Evolutionary conservation across 192 early-diverging fungal genomes (phyloP), one percentile per base, ranked within the genome.

Genomic region (Funneliformis geosporum): DNA sequence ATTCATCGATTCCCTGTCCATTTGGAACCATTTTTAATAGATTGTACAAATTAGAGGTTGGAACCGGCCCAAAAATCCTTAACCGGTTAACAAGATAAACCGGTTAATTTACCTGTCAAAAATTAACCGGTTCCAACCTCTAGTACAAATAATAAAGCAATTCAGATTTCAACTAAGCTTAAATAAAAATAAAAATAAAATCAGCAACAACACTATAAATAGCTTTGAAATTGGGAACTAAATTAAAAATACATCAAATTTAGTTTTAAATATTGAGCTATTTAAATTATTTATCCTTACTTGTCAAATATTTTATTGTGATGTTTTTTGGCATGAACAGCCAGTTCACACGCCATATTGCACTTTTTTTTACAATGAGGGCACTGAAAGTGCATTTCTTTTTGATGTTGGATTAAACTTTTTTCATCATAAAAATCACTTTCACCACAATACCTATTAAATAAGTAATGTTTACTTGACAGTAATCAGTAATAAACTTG

Each of bases 361-460:
- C 96, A 89, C 69, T 93, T 93, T 83, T 95, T 96, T 79, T 84
- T 82, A 83, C 97, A 99, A 14, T 89, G 84, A 70, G 84, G 84
- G 81, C 97, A 99, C 80, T 97, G 96, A 88, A 97, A 97, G 81
- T 99, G 97, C 84, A 94, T 95, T 43, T 93, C 93, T 83, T 91
- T 91, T 82, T 98, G 97, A 84, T 99, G 97, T 75, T 95, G 89
- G 44, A 99, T 90, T 65, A 99, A 87, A 9, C 96, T 92, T 79
- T 95, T 96, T 76, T 97, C 96, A 83, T 97, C 96, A 71, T 97
- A 95, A 83, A 99, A 99, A 75, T 96, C 94, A 69, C 94, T 88
- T 74, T 97, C 95, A n/a, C n/a, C n/a, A 83, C 97, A 99, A 84
- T 99, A 97, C 97, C 91, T 90, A 73, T 46, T 55, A 11, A n/a